Evolutionary conservation across 2,329 filamentous ascomycete genomes (phyloP).

Genomic region (Diplodia intermedia): DNA sequence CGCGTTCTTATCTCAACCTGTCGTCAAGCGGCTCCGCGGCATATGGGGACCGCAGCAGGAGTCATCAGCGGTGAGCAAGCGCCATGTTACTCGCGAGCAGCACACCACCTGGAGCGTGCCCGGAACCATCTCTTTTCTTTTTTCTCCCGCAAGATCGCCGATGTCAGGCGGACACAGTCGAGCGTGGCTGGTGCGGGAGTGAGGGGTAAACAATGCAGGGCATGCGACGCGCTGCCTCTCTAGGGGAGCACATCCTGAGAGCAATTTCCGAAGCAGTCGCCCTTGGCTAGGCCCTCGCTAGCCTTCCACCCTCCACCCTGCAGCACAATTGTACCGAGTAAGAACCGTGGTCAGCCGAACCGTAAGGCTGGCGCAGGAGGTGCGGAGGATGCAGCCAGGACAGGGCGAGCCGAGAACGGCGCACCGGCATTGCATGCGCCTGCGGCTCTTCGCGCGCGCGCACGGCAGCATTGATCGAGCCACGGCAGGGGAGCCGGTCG

Average conservation of each 20-base stretch:
- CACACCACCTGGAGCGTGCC: constrained; percentile 6
- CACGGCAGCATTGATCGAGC: background rate
- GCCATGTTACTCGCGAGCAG: background rate
- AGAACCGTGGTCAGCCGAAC: constrained; percentile 20
- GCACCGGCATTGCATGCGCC: background rate
- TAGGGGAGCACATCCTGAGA: background rate
- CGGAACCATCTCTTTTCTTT: background rate
- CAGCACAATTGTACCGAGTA: constrained; percentile 11
- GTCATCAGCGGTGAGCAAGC: constrained; percentile 13
- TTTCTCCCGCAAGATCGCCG: constrained; percentile 17
- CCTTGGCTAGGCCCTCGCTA: constrained; percentile 10
- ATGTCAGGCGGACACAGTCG: constrained; percentile 21
- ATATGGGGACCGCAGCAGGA: background rate
- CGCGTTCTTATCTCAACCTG: constrained; percentile 3
- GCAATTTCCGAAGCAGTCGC: constrained; percentile 17
- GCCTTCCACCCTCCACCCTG: constrained; percentile 1
- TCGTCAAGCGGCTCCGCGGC: background rate
- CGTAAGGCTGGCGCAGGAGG: constrained; percentile 4
- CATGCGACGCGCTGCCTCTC: constrained; percentile 3
- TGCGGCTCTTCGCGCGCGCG: constrained; percentile 14
- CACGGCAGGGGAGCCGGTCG: constrained; percentile 12
- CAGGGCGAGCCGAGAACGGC: constrained; percentile 19
- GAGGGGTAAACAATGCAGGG: constrained; percentile 14
- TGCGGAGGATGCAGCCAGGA: background rate
- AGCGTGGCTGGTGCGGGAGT: background rate